Evolutionary conservation across 163 green algal species (phyloP), one percentile per base, ranked within the genome.

Genomic region (Coccomyxa subellipsoidea): DNA sequence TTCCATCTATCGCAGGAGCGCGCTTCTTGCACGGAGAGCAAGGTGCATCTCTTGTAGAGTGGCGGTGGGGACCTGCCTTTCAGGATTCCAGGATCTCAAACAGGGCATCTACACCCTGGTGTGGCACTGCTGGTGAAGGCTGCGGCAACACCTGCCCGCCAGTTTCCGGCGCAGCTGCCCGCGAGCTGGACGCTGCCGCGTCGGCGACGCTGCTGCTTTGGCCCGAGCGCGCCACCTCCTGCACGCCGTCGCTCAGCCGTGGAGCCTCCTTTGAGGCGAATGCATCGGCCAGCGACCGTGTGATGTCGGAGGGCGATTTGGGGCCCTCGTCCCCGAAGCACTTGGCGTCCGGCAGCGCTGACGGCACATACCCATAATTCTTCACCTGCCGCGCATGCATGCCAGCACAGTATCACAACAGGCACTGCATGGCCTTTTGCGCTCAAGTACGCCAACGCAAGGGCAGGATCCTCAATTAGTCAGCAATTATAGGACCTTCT

Each of bases 291-390:
- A 73, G 66, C 27, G 66, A 18, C 66, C 32, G 31, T 36, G 66
- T 73, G 29, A 73, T 69, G 76, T 47, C 66, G 27, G 66, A 73
- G n/a, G 6, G 66, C n/a, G 66, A 73, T 23, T 73, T 73, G 1
- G 66, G 66, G 29, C 66, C 66, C 6, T 4, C 27, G 38, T 76
- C 66, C 31, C 88, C 88, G 77, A 84, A 92, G 85, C 88, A 92
- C 38, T 82, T 81, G 39, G 75, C 34, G 72, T 92, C 88, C 18
- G 88, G 88, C 36, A 90, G 82, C 29, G 86, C 83, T 12, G 82
- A 81, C 0, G 88, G 88, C 2, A 92, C 86, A 77, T 88, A 92
- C 35, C 88, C 88, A n/a, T 84, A 83, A 6, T 83, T 59, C 66
- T 83, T 78, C 35, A 84, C 81, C 87, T 90, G 84, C 78, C n/a